Percentiles rank a stretch among this genome's conserved stretches.
Evolutionary conservation across 768 basidiomycete genomes (phyloP).

Genomic region (Boletus vinaceobasis): DNA sequence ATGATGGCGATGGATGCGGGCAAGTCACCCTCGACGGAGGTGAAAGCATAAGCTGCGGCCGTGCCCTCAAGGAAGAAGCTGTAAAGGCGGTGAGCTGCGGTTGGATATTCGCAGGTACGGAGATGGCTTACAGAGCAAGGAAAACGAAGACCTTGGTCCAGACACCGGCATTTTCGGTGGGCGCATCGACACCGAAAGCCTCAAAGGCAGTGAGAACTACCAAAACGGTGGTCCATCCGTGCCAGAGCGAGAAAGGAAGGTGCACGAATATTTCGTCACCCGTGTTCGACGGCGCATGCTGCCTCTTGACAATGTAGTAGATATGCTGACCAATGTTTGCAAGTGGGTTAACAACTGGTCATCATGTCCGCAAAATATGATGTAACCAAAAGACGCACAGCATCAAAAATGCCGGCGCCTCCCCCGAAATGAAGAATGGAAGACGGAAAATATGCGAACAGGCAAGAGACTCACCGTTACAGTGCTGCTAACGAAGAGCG

Average conservation of each 20-base stretch:
- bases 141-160: conserved; percentile 97
- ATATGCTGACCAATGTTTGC: conserved; percentile 54
- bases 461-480: conserved; percentile 40
- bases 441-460: neutral
- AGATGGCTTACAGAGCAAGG: conserved; percentile 66
- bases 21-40: conserved; percentile 84
- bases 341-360: conserved; percentile 10
- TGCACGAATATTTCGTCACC: conserved; percentile 89
- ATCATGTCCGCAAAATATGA: conserved; percentile 7
- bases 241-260: conserved; percentile 94
- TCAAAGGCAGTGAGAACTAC: conserved; percentile 81
- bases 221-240: conserved; percentile 88
- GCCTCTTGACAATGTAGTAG: conserved; percentile 93
- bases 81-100: conserved; percentile 5
- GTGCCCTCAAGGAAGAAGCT: conserved; percentile 92
- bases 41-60: conserved; percentile 92
- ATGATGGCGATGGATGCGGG: conserved; percentile 89
- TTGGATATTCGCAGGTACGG: neutral
- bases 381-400: neutral
- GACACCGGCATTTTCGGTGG: conserved; percentile 61
- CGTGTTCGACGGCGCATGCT: conserved; percentile 58
- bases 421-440: conserved; percentile 15
- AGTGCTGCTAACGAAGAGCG: conserved; percentile 80
- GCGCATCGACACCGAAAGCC: conserved; percentile 81
- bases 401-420: conserved; percentile 2